Percentiles rank a stretch among this genome's conserved stretches.
phyloP scores from a whole-genome alignment of 2,329 filamentous ascomycete species.

The Colletotrichum sp. region DNA sequence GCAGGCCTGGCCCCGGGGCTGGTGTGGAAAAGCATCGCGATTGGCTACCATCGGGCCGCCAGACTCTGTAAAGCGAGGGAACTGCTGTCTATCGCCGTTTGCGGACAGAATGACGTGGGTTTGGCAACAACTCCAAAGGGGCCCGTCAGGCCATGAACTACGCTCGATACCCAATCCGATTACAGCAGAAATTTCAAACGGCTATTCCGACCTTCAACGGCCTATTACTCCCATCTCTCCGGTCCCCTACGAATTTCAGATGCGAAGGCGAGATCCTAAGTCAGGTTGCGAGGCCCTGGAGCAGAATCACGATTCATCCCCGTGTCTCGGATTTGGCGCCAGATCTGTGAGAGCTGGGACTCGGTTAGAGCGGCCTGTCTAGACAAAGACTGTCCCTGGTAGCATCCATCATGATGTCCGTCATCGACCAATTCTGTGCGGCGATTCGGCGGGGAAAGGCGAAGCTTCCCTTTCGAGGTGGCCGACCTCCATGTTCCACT shows the following conservation, averaged over 20 bases:
- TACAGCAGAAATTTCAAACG: neutral
- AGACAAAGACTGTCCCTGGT: neutral
- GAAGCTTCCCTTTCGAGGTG: neutral
- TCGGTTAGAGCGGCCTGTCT: neutral
- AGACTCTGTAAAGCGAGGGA: neutral
- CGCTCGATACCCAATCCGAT: neutral
- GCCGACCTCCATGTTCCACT: neutral
- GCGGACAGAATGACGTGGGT: neutral
- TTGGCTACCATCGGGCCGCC: neutral
- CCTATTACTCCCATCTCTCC: neutral
- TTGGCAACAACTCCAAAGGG: neutral
- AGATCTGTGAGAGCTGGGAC: neutral
- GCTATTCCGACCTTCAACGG: constrained; percentile 1
- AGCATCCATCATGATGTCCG: neutral
- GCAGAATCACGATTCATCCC: neutral
- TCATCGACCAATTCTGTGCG: neutral
- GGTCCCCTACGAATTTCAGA: neutral
- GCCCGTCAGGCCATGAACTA: neutral
- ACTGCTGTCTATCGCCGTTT: neutral
- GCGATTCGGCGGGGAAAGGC: neutral
- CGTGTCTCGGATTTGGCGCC: neutral
- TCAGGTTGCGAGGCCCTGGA: neutral
- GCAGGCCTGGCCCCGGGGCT: neutral
- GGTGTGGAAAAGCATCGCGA: neutral
- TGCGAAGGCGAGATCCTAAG: neutral